Base-by-base conservation (phyloP, 2,329 filamentous ascomycete genomes). In the Sporothrix phasma region DNA sequence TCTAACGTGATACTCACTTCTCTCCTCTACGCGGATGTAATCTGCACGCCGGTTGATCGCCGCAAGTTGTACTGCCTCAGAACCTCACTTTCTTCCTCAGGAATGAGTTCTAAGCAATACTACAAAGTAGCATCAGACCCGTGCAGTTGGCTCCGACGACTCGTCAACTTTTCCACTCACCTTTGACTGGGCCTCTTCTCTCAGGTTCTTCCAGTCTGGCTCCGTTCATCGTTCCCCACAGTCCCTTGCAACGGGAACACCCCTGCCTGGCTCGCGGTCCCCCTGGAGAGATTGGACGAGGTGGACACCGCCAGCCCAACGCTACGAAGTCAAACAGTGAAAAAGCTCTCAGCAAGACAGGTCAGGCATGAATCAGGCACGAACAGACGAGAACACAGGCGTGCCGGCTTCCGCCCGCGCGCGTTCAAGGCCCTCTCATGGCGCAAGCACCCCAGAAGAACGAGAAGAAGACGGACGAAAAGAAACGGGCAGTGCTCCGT, bases 201-300 rank as follows among this genome's bases (percentile, higher is more conserved):
- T n/a, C n/a, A n/a, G n/a, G n/a, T n/a, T n/a, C 15, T 53, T 17
- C 34, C 29, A 24, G 22, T 41, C 54, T 29, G 17, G 11, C 22
- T 58, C 54, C 54, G 54, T 58, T 58, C 37, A 43, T 22, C 54
- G 37, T 43, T 58, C 54, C 37, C 54, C 56, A 31, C 15, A n/a
- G n/a, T 15, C 13, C 4, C 7, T 31, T 11, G 49, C 31, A n/a
- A n/a, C 22, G 6, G 39, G 24, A 31, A 31, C 5, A 19, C 37
- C 56, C 39, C 37, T 43, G 54, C 56, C 45, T 59, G 64, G 64
- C 64, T 65, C 64, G 64, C 64, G 64, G 64, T 65, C 60, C 64
- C 64, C 64, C 64, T 65, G 64, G 60, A 64, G 54, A 47, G 37
- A 49, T 43, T 31, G 59, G 60, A 53, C 43, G 37, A 34, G 43